Percentiles rank a stretch among this genome's conserved stretches.
Conservation (phyloP, 2,329 filamentous ascomycete genomes). For the Colletotrichum lindemuthianum region DNA sequence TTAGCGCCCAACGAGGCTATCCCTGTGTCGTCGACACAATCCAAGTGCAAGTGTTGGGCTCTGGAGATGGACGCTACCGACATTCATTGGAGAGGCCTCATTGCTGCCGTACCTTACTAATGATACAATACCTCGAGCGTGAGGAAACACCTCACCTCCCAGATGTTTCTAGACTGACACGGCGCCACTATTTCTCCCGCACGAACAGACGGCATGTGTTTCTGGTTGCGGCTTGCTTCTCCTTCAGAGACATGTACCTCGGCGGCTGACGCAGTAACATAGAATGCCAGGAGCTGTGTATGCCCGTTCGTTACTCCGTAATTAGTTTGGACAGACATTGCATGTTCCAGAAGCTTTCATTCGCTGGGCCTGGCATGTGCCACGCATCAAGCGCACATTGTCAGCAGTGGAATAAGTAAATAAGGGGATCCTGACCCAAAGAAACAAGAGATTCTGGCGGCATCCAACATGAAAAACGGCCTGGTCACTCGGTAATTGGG, state of each 20-base stretch:
- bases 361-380: conserved; percentile 6
- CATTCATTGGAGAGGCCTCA: background rate
- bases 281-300: too few species aligned
- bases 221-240: conserved; percentile 7
- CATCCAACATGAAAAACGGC: conserved; percentile 23
- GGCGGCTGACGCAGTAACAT: too few species aligned
- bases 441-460: conserved; percentile 26
- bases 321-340: conserved; percentile 16
- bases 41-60: conserved; percentile 30
- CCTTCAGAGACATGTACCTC: conserved; percentile 2
- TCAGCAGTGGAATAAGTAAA: conserved; percentile 23
- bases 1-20: conserved; percentile 32
- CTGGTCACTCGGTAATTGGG: conserved; percentile 29
- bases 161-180: background rate
- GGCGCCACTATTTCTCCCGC: conserved; percentile 3
- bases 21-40: conserved; percentile 21
- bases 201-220: conserved; percentile 1
- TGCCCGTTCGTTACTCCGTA: too few species aligned
- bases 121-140: conserved; percentile 6
- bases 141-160: background rate
- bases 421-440: conserved; percentile 15
- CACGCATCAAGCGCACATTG: conserved; percentile 9
- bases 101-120: background rate
- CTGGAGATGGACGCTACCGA: background rate
- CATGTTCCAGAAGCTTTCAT: conserved; percentile 33